phyloP scores from a whole-genome alignment of 495 filamentous ascomycete genomes.

The Penicilliopsis zonata region DNA sequence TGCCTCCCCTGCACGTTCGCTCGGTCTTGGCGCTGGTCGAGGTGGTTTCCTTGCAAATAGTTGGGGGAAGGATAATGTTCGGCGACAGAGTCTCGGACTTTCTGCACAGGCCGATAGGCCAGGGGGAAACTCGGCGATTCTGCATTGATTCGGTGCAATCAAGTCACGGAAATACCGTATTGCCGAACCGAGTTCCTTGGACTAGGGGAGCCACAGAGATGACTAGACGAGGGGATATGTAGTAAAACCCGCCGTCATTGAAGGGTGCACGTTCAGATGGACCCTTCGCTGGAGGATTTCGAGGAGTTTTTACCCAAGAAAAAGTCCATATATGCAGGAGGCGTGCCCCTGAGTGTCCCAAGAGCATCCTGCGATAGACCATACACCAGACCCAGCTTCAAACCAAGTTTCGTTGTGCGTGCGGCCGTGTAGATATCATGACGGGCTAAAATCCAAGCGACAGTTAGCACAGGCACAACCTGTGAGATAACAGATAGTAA shows the following conservation, averaged over 20 bases:
- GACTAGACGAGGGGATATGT: no score
- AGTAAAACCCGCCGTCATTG: not conserved
- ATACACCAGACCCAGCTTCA: constrained; percentile 66
- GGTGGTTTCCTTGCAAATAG: no score
- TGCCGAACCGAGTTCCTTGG: no score
- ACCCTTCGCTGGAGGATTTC: constrained; percentile 5
- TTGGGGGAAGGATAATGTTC: no score
- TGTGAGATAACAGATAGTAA: constrained; percentile 1
- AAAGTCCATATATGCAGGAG: constrained; percentile 60
- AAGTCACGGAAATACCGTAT: no score
- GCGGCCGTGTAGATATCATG: constrained; percentile 75
- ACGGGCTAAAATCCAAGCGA: constrained; percentile 41
- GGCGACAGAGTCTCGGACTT: no score
- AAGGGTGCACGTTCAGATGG: constrained; percentile 13
- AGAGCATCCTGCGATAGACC: constrained; percentile 70
- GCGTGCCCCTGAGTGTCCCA: constrained; percentile 50
- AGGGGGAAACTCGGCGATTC: no score
- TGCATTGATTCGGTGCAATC: no score
- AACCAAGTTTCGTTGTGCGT: constrained; percentile 67
- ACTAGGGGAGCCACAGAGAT: no score
- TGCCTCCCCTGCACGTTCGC: no score
- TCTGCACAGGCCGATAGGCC: no score
- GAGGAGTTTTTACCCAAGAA: constrained; percentile 31
- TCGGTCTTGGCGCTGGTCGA: no score
- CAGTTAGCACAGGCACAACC: constrained; percentile 7